phyloP scores from a whole-genome alignment of 2,329 filamentous ascomycete species.

The Pseudogymnoascus sp. region DNA sequence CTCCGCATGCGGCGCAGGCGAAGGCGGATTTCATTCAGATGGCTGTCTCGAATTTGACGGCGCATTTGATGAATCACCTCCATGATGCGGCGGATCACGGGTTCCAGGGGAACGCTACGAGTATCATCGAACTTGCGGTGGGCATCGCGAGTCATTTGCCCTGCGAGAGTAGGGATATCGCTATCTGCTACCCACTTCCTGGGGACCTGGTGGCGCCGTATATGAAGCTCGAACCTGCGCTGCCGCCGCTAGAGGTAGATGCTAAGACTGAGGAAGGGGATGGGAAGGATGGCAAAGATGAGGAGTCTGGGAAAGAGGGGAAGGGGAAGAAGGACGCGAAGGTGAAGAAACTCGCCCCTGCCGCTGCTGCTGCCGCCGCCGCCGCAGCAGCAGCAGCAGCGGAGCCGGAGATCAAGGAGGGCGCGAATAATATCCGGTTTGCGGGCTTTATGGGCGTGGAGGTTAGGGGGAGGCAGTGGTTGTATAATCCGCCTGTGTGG shows the following conservation, averaged over 20 bases:
- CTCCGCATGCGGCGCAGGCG: slow-evolving; percentile 58
- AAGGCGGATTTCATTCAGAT: slow-evolving; percentile 62
- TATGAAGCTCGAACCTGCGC: slow-evolving; percentile 73
- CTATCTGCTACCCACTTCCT: slow-evolving; percentile 77
- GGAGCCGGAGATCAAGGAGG: slow-evolving; percentile 25
- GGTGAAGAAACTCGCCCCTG: neutral
- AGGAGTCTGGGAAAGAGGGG: slow-evolving; percentile 19
- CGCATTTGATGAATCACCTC: slow-evolving; percentile 65
- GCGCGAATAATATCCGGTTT: slow-evolving; percentile 55
- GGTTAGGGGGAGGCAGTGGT: slow-evolving; percentile 66
- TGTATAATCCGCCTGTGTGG: slow-evolving; percentile 72
- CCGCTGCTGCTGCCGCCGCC: neutral
- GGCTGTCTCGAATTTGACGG: slow-evolving; percentile 61
- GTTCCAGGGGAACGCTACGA: slow-evolving; percentile 79
- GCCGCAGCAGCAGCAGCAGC: slow-evolving; percentile 16
- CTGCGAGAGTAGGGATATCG: slow-evolving; percentile 83
- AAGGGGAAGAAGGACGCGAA: slow-evolving; percentile 10
- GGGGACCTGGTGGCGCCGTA: slow-evolving; percentile 62
- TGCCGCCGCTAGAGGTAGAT: slow-evolving; percentile 50
- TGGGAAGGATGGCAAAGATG: slow-evolving; percentile 26
- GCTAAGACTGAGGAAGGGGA: slow-evolving; percentile 19
- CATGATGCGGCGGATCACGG: slow-evolving; percentile 70
- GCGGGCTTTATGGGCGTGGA: slow-evolving; percentile 69
- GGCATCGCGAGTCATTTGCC: slow-evolving; percentile 81
- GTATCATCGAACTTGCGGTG: slow-evolving; percentile 88